Conservation (phyloP, 1,284 basidiomycete species). For the Polyporus tsugae region DNA sequence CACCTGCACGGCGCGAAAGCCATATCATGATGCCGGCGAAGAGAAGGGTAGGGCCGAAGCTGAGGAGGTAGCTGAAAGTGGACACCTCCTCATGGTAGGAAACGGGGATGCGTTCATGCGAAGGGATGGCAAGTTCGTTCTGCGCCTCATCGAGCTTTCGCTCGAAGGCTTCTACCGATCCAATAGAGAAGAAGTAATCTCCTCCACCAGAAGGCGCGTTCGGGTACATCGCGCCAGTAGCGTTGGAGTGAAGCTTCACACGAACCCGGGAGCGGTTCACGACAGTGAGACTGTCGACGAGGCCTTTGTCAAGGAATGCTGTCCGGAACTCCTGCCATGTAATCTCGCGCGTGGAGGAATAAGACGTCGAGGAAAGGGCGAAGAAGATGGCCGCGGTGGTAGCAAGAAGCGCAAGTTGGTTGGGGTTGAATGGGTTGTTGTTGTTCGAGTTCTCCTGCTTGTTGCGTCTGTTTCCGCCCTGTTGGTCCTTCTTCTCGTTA, state of each 20-base stretch:
- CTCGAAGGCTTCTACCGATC: conserved; percentile 97
- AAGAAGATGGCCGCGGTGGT: conserved; percentile 74
- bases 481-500: conserved; percentile 26
- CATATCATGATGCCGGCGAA: conserved; percentile 92
- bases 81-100: conserved; percentile 97
- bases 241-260: conserved; percentile 88
- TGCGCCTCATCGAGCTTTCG: conserved; percentile 95
- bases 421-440: conserved; percentile 61
- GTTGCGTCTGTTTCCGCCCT: conserved; percentile 43
- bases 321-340: conserved; percentile 99
- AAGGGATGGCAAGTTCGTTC: conserved; percentile 90
- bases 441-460: conserved; percentile 42
- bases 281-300: conserved; percentile 95
- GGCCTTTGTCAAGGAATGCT: conserved; percentile 93
- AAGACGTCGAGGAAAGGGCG: conserved; percentile 67
- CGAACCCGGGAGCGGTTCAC: conserved; percentile 93
- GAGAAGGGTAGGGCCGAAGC: conserved; percentile 94
- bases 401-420: conserved; percentile 67
- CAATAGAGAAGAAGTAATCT: conserved; percentile 96
- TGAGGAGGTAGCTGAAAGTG: conserved; percentile 82
- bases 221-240: conserved; percentile 78
- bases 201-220: conserved; percentile 56
- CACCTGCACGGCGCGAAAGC: conserved; percentile 84
- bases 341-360: conserved; percentile 83
- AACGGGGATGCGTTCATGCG: conserved; percentile 94